These are phyloP conservation scores for Termitomyces sp. DNA, from an alignment of 768 basidiomycete genomes.

Conservation along the genomic window DNA sequence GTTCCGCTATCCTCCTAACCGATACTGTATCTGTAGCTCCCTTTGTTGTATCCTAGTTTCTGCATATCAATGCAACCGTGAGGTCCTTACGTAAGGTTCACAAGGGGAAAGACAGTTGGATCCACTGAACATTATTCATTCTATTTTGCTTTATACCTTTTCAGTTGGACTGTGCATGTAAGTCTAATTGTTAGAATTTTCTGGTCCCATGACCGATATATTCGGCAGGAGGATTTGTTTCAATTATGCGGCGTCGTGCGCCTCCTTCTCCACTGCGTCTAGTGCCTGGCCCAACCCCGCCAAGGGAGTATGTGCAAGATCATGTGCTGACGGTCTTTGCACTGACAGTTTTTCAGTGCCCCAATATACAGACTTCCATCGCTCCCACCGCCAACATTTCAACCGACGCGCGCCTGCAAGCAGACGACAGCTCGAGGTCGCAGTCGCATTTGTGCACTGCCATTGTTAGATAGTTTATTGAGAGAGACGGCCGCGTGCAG, in stretches of 20 bases:
- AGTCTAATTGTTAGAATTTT: neutral
- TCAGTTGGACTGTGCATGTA: slow-evolving; percentile 9
- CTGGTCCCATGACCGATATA: neutral
- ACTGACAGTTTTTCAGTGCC: slow-evolving; percentile 22
- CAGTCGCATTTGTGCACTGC: slow-evolving; percentile 9
- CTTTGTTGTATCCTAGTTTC: slow-evolving; percentile 8
- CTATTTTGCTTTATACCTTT: neutral
- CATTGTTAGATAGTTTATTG: slow-evolving; percentile 5
- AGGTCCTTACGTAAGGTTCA: slow-evolving; percentile 3
- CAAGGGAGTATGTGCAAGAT: slow-evolving; percentile 34
- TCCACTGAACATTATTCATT: neutral
- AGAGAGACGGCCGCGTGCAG: slow-evolving; percentile 32
- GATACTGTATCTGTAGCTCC: slow-evolving; percentile 12
- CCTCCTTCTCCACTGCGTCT: slow-evolving; percentile 65
- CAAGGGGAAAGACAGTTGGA: neutral
- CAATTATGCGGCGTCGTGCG: slow-evolving; percentile 57
- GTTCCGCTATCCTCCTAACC: slow-evolving; percentile 23
- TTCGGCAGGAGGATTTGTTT: neutral
- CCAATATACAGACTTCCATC: slow-evolving; percentile 66
- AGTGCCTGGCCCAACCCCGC: slow-evolving; percentile 53
- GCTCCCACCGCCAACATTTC: slow-evolving; percentile 51
- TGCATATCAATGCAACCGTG: neutral
- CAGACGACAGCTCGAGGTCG: slow-evolving; percentile 9
- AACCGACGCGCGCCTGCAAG: slow-evolving; percentile 21
- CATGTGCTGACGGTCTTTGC: neutral